phyloP scores from a whole-genome alignment of 257 asterid genomes.

The Penstemon eatonii region DNA sequence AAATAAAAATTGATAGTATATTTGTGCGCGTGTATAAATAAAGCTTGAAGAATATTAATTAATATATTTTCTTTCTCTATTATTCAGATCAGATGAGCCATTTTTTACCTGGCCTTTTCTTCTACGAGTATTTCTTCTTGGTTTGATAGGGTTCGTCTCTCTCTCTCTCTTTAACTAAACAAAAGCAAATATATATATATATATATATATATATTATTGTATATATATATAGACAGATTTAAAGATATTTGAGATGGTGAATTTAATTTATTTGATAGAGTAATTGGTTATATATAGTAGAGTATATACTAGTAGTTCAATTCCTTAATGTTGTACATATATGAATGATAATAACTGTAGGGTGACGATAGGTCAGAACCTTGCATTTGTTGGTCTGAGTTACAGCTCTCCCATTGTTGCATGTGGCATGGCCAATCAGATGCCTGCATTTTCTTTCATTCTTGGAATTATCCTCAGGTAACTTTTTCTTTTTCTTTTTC shows the following conservation, averaged over 20 bases:
- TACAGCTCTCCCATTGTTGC: slow-evolving; percentile 86
- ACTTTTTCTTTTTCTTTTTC: background rate
- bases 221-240: no score
- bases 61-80: background rate
- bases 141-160: slow-evolving; percentile 56
- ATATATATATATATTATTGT: no score
- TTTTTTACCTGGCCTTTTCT: slow-evolving; percentile 44
- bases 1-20: no score
- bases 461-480: slow-evolving; percentile 63
- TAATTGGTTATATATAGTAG: background rate
- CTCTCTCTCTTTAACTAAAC: no score
- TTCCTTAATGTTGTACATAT: background rate
- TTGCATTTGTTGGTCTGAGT: slow-evolving; percentile 70
- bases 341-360: slow-evolving; percentile 37
- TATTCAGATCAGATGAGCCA: slow-evolving; percentile 51
- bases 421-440: slow-evolving; percentile 66
- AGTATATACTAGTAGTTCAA: no score
- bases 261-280: background rate
- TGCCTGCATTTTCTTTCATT: slow-evolving; percentile 68
- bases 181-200: no score
- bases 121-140: slow-evolving; percentile 58
- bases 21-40: background rate
- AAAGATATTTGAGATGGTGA: background rate
- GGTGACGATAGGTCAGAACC: slow-evolving; percentile 67
- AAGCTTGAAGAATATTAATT: background rate